These are phyloP conservation scores for Trichoderma lentiforme DNA, from an alignment of 2,329 filamentous ascomycete species.

Conservation along the genomic window DNA sequence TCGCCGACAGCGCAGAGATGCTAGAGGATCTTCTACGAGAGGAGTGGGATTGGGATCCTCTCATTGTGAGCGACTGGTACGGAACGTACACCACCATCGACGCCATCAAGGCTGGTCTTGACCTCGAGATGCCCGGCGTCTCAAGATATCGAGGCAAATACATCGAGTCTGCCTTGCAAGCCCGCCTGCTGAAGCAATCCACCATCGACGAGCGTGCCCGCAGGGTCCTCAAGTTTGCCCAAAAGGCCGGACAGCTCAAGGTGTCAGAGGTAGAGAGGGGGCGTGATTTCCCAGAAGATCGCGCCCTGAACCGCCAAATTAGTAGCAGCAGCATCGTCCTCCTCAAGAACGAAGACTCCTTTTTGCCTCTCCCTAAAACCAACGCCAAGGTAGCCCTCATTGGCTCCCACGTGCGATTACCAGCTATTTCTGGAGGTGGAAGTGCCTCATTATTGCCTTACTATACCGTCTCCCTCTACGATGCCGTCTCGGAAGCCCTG, in stretches of 20 bases:
- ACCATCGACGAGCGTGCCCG: slow-evolving; percentile 4
- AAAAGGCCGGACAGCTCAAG: background rate
- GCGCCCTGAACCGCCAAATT: background rate
- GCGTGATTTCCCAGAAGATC: background rate
- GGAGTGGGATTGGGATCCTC: slow-evolving; percentile 3
- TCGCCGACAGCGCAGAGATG: background rate
- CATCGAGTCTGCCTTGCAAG: background rate
- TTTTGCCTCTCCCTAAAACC: background rate
- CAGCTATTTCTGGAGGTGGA: background rate
- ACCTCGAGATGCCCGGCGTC: slow-evolving; percentile 6
- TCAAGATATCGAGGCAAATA: slow-evolving; percentile 3
- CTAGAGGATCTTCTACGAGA: background rate
- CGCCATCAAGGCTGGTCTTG: background rate
- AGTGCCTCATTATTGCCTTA: background rate
- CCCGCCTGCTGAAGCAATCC: background rate
- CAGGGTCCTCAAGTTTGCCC: background rate
- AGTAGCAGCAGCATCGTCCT: background rate
- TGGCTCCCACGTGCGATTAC: background rate
- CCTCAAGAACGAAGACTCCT: background rate
- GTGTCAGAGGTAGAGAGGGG: background rate
- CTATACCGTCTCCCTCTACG: background rate
- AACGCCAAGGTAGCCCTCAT: background rate
- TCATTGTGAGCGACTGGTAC: slow-evolving; percentile 5
- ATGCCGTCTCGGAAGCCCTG: background rate
- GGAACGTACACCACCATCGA: background rate